These are phyloP conservation scores for Thuja plicata DNA, from an alignment of 83 land plant genomes.

Conservation along the genomic window DNA sequence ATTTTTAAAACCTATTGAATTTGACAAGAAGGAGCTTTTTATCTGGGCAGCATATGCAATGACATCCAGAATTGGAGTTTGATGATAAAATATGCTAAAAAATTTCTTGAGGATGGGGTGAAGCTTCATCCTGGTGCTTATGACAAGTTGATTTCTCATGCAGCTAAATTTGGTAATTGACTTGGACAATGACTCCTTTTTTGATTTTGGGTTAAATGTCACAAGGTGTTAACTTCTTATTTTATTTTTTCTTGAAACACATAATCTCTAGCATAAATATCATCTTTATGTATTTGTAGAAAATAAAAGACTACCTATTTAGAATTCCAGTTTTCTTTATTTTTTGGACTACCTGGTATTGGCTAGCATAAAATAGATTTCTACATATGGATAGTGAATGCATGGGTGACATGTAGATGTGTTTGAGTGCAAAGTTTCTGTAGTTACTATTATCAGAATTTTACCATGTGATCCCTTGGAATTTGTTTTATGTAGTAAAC, in stretches of 20 bases:
- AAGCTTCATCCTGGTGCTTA: constrained; percentile 52
- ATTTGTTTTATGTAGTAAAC: background rate
- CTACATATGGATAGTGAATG: background rate
- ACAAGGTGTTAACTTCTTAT: background rate
- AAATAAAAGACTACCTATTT: background rate
- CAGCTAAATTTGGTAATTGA: constrained; percentile 28
- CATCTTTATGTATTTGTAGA: background rate
- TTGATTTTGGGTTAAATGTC: background rate
- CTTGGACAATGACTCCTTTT: background rate
- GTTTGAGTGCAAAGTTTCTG: background rate
- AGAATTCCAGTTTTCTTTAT: background rate
- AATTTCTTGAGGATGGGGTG: constrained; percentile 50
- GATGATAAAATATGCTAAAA: constrained; percentile 38
- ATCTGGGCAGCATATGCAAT: constrained; percentile 52
- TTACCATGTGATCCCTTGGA: background rate
- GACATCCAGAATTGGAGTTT: constrained; percentile 33
- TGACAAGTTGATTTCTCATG: constrained; percentile 60
- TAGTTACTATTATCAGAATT: background rate
- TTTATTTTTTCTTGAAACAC: background rate
- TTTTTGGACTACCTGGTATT: background rate
- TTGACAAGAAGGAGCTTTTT: background rate
- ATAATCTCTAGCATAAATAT: background rate
- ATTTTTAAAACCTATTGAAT: background rate
- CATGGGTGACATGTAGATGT: background rate
- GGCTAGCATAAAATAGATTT: background rate